Conservation (phyloP, 768 basidiomycete species). For the Asterophora lycoperdoides region DNA sequence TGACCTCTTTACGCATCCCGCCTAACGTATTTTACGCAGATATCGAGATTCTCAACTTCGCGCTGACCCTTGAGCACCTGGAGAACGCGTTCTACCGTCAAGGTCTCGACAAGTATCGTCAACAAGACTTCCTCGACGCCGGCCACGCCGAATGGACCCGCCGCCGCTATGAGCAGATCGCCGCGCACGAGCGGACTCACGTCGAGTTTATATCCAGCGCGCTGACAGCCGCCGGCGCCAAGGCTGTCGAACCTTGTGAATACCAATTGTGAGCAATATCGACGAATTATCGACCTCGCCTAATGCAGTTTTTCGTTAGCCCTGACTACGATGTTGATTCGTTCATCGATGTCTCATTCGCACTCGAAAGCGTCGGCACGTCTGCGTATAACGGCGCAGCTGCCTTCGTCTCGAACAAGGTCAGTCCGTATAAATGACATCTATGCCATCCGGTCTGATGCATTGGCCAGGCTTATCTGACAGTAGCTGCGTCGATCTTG, state of each 20-base stretch:
- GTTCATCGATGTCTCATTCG: constrained; percentile 47
- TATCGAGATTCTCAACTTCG: constrained; percentile 7
- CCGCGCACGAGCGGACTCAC: constrained; percentile 44
- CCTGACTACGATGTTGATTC: constrained; percentile 40
- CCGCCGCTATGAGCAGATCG: constrained; percentile 45
- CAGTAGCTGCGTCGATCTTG: constrained; percentile 56
- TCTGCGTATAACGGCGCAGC: constrained; percentile 59
- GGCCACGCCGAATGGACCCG: constrained; percentile 45
- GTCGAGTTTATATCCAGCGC: constrained; percentile 48
- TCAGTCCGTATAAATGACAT: constrained; percentile 3
- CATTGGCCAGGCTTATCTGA: constrained; percentile 36
- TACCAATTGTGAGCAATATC: constrained; percentile 49
- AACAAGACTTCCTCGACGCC: constrained; percentile 36
- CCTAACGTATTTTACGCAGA: background rate
- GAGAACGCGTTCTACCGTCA: constrained; percentile 42
- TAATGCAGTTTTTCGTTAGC: constrained; percentile 20
- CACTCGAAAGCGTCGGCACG: constrained; percentile 53
- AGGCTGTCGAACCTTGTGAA: constrained; percentile 48
- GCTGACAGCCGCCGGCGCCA: constrained; percentile 33
- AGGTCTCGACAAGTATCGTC: constrained; percentile 39
- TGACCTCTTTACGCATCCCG: background rate
- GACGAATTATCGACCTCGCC: background rate
- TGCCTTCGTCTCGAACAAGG: constrained; percentile 40
- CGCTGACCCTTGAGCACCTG: constrained; percentile 10
- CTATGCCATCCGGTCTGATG: background rate